Evolutionary conservation across 2,329 filamentous ascomycete species (phyloP), one percentile per base, ranked within the genome.

Genomic region (Paraphoma chrysanthemicola): DNA sequence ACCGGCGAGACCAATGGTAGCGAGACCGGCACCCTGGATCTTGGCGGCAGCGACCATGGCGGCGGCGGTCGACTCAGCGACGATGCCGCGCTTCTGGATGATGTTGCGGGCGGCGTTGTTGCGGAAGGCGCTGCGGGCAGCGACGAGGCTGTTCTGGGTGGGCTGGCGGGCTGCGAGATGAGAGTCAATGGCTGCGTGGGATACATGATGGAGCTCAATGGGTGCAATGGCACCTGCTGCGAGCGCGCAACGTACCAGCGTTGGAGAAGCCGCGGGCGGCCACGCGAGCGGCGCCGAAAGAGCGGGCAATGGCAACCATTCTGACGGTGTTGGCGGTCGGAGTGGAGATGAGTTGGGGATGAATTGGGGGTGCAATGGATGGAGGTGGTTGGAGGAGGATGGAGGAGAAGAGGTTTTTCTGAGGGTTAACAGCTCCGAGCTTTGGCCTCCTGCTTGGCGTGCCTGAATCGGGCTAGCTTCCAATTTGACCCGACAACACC

Each of bases 1-100:
- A 90, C 90, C 90, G 79, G 90, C 91, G 77, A 96, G 90, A 90
- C 92, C 92, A 79, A 96, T 93, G 85, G 92, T 92, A 77, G 92
- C 92, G 74, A 77, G 72, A 76, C 76, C 76, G 54, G 74, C 74
- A 73, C 75, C 75, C 71, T 77, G 74, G 65, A 77, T 77, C 74
- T 78, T 77, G 57, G 74, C 75, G 67, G 75, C 75, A 63, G 74
- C 75, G 66, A 77, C 74, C 73, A 78, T 77, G 68, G 75, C 75
- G 68, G 74, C 74, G 64, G 75, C 75, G 63, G 74, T 76, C 50
- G 74, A 76, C 72, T 78, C 75, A 64, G 72, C 75, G 63, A 78
- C 75, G 71, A 77, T 75, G 66, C 74, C 74, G 64, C 75, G 75
- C 66, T 70, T 73, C 72, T 77, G 75, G 67, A 77, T 74, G 64